Evolutionary conservation across 768 basidiomycete genomes (phyloP).

Genomic region (Mrakia hoshinonis): DNA sequence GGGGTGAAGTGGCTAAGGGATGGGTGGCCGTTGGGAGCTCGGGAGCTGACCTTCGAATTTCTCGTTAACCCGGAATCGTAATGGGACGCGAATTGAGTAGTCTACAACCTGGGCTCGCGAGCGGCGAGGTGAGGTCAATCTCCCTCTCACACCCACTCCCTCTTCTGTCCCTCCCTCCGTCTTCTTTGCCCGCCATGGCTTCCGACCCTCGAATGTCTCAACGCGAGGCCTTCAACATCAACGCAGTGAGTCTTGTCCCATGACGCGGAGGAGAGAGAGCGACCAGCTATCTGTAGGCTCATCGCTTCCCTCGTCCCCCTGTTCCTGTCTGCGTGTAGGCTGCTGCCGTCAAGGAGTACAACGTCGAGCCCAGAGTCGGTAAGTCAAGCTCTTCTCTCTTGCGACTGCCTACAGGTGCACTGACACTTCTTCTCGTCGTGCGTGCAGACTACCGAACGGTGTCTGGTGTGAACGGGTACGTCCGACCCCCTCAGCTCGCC

Average conservation of each 20-base stretch:
- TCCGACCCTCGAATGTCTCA: constrained; percentile 31
- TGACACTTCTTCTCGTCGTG: not conserved
- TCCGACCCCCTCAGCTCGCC: constrained; percentile 22
- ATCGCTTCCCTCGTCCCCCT: constrained; percentile 40
- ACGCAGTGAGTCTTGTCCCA: constrained; percentile 33
- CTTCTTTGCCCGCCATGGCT: not conserved
- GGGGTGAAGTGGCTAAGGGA: not conserved
- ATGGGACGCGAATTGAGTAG: not conserved
- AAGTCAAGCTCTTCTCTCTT: constrained; percentile 33
- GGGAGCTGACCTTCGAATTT: not conserved
- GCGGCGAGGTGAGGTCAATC: too few species aligned
- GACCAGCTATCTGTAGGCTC: not conserved
- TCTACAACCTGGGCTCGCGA: too few species aligned
- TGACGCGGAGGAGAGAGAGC: not conserved
- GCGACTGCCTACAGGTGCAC: not conserved
- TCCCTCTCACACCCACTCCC: too few species aligned
- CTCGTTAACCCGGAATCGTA: not conserved
- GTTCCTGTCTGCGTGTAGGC: constrained; percentile 45
- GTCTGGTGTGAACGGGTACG: constrained; percentile 92
- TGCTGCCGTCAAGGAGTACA: constrained; percentile 79
- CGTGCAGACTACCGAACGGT: constrained; percentile 88
- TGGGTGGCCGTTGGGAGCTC: not conserved
- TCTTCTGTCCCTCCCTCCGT: not conserved
- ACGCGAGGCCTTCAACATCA: constrained; percentile 38
- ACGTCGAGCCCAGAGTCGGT: constrained; percentile 83